Evolutionary conservation across 495 filamentous ascomycete species (phyloP), one percentile per base, ranked within the genome.

Genomic region (Hypoxylon fuscum): DNA sequence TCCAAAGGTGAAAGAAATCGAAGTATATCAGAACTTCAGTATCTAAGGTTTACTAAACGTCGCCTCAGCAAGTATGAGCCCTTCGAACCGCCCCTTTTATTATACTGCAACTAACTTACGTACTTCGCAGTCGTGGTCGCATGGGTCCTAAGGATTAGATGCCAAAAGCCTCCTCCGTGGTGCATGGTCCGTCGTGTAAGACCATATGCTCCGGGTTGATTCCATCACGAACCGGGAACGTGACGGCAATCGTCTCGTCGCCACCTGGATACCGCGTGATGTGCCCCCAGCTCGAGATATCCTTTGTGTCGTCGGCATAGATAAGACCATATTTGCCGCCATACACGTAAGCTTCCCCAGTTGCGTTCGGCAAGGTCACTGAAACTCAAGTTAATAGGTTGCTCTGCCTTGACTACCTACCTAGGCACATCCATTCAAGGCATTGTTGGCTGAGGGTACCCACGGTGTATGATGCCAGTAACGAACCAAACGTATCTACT

Each of bases 401-500:
- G 15, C 6, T 20, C 17, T 40, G n/a, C n/a, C n/a, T n/a, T n/a
- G n/a, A n/a, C n/a, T n/a, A n/a, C n/a, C n/a, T n/a, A n/a, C n/a
- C n/a, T n/a, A n/a, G n/a, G n/a, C n/a, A n/a, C n/a, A n/a, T n/a
- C 15, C 18, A 14, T 40, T 17, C 35, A 12, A 51, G 31, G 21
- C 21, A 21, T 21, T 52, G n/a, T 7, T 15, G n/a, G 21, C 2
- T n/a, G 21, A 10, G 11, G 23, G 32, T 27, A 51, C 62, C 25
- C 57, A 66, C 56, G 0, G 9, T 61, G 42, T 17, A 43, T 10
- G 10, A 56, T 2, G 3, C 83, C 83, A 0, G 76, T 76, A 18
- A 79, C 57, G 69, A 82, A 83, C 42, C 74, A 57, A 4, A 86
- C 79, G 66, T 76, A 82, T 73, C 82, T 85, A 35, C 11, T 21